These are phyloP conservation scores for Brassica balearica DNA, from an alignment of 441 rosid genomes.

Conservation along the genomic window DNA sequence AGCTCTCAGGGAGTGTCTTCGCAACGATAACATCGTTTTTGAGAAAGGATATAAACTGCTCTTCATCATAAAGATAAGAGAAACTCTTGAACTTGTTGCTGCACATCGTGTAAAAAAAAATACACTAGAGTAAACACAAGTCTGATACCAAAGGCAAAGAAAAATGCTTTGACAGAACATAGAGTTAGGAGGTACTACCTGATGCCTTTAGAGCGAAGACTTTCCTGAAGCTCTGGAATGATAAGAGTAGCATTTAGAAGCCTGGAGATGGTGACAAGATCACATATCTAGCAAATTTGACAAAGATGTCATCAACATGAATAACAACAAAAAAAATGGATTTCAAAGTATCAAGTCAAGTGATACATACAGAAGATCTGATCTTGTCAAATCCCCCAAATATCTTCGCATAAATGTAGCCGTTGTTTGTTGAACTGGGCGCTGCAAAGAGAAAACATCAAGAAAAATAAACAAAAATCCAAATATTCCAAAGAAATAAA, in stretches of 20 bases:
- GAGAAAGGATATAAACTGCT: conserved; percentile 91
- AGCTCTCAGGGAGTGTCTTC: conserved; percentile 77
- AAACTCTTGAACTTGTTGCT: conserved; percentile 95
- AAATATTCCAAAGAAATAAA: conserved; percentile 3
- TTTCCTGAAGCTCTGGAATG: conserved; percentile 98
- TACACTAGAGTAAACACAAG: conserved; percentile 38
- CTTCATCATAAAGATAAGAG: conserved; percentile 93
- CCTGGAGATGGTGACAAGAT: conserved; percentile 99
- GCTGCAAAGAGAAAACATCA: conserved; percentile 53
- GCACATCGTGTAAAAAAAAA: conserved; percentile 35
- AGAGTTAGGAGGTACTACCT: conserved; percentile 57
- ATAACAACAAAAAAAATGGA: conserved; percentile 20
- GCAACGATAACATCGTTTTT: conserved; percentile 73
- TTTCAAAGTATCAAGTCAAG: neutral
- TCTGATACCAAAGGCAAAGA: conserved; percentile 1
- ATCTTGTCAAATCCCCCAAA: conserved; percentile 97
- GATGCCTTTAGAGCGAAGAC: conserved; percentile 87
- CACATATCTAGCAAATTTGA: conserved; percentile 97
- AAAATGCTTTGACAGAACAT: conserved; percentile 14
- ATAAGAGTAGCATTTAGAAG: conserved; percentile 99
- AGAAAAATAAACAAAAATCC: conserved; percentile 11
- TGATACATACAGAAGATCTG: conserved; percentile 79
- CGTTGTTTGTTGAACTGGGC: conserved; percentile 63
- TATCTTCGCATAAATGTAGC: conserved; percentile 89
- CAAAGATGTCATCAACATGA: conserved; percentile 61